Conservation (phyloP, 306 rosid genomes). For the Trichosanthes cucumerina region DNA sequence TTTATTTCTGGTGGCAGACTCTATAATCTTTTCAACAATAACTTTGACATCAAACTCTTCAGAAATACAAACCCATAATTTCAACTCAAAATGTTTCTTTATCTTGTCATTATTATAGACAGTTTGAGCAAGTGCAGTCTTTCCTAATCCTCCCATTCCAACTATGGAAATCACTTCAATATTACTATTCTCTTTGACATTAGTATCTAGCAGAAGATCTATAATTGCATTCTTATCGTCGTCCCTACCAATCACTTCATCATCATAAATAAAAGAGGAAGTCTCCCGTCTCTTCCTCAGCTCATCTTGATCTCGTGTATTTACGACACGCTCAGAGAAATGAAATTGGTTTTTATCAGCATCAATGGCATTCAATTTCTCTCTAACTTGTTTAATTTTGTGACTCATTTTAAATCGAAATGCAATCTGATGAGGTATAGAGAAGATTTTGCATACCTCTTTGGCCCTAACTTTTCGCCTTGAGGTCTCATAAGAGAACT, state of each 20-base stretch:
- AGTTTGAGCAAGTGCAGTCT: background rate
- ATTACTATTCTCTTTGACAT: too few species aligned
- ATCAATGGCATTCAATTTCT: background rate
- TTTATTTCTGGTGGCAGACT: background rate
- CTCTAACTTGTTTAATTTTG: background rate
- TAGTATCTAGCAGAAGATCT: background rate
- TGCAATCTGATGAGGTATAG: background rate
- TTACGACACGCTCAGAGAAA: background rate
- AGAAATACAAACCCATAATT: background rate
- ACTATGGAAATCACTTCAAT: background rate
- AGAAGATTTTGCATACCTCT: background rate
- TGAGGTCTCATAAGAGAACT: background rate
- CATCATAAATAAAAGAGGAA: background rate
- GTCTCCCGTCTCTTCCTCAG: background rate
- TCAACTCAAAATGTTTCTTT: background rate
- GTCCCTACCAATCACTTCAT: constrained; percentile 8
- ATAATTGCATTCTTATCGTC: background rate
- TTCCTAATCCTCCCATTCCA: background rate
- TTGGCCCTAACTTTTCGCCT: background rate
- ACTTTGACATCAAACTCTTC: background rate
- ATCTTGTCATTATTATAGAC: background rate
- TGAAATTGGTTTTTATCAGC: background rate
- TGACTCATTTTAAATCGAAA: background rate
- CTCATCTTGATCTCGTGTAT: background rate
- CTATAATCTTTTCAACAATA: background rate